Percentiles rank a stretch among this genome's conserved stretches.
phyloP scores from a whole-genome alignment of 192 early-diverging fungal genomes.

The Thoreauomyces humboldtii region DNA sequence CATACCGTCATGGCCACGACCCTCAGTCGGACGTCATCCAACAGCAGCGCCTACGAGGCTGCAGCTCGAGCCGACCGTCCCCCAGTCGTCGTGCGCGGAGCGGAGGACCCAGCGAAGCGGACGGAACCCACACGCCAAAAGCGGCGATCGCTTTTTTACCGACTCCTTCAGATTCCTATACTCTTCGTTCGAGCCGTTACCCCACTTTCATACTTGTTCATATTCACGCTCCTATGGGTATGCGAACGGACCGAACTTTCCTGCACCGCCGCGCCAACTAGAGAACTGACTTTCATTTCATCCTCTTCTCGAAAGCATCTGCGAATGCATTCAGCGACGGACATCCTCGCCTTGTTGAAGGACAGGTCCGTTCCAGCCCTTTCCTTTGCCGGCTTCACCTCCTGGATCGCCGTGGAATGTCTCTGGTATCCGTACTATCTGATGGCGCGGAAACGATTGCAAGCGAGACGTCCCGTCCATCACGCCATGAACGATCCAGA shows the following conservation, averaged over 20 bases:
- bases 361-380: not conserved
- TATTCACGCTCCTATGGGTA: not conserved
- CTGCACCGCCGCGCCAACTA: not conserved
- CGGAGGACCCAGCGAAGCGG: too few relatives aligned
- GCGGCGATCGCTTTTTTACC: not conserved
- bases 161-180: not conserved
- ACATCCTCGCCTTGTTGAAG: not conserved
- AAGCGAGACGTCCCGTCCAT: not conserved
- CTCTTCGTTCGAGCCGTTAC: not conserved
- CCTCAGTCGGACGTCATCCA: too few relatives aligned
- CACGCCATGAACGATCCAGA: not conserved
- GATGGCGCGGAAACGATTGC: not conserved
- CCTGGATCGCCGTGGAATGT: slow-evolving; percentile 3
- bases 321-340: not conserved
- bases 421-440: slow-evolving; percentile 20
- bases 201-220: not conserved
- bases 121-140: not conserved
- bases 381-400: not conserved
- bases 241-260: not conserved
- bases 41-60: too few relatives aligned
- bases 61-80: too few relatives aligned
- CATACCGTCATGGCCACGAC: too few relatives aligned
- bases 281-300: not conserved
- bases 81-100: too few relatives aligned
- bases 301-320: not conserved